A percentile compares a stretch with the other conserved stretches of the same genome.
These are phyloP conservation scores for Tephrocybe sp. DNA, from an alignment of 768 basidiomycete genomes.

Conservation along the genomic window DNA sequence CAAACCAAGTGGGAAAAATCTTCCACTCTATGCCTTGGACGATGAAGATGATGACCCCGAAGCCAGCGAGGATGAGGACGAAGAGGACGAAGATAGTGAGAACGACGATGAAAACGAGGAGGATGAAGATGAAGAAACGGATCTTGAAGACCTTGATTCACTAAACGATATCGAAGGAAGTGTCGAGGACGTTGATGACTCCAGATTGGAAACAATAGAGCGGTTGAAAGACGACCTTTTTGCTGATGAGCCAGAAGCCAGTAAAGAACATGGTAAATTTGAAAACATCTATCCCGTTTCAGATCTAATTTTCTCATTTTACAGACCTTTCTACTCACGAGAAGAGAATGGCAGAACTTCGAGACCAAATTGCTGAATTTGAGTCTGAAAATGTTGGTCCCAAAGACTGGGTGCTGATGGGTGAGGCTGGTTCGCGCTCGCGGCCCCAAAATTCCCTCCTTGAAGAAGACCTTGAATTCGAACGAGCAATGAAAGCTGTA, in stretches of 20 bases:
- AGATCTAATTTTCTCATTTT: slow-evolving; percentile 1
- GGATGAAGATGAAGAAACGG: slow-evolving; percentile 29
- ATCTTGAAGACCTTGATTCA: too few relatives aligned
- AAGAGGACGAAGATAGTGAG: slow-evolving; percentile 12
- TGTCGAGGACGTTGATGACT: slow-evolving; percentile 25
- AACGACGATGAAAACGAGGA: slow-evolving; percentile 36
- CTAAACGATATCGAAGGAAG: too few relatives aligned
- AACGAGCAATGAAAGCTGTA: slow-evolving; percentile 80
- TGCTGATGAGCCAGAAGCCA: slow-evolving; percentile 63
- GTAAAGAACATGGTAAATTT: slow-evolving; percentile 23
- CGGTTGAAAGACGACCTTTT: slow-evolving; percentile 78
- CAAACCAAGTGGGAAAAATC: slow-evolving; percentile 64
- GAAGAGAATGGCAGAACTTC: slow-evolving; percentile 69
- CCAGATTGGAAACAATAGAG: slow-evolving; percentile 48
- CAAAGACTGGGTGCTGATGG: slow-evolving; percentile 92
- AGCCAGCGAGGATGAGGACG: not conserved
- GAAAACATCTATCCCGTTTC: slow-evolving; percentile 11
- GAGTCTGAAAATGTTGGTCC: slow-evolving; percentile 85
- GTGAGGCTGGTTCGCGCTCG: slow-evolving; percentile 79
- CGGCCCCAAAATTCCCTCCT: slow-evolving; percentile 91
- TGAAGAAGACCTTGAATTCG: slow-evolving; percentile 94
- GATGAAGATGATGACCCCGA: slow-evolving; percentile 34
- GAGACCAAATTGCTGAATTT: slow-evolving; percentile 74
- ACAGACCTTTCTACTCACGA: slow-evolving; percentile 75
- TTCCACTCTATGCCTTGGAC: slow-evolving; percentile 46